phyloP scores from a whole-genome alignment of 139 green algal species.

The Haematococcus lacustris region DNA sequence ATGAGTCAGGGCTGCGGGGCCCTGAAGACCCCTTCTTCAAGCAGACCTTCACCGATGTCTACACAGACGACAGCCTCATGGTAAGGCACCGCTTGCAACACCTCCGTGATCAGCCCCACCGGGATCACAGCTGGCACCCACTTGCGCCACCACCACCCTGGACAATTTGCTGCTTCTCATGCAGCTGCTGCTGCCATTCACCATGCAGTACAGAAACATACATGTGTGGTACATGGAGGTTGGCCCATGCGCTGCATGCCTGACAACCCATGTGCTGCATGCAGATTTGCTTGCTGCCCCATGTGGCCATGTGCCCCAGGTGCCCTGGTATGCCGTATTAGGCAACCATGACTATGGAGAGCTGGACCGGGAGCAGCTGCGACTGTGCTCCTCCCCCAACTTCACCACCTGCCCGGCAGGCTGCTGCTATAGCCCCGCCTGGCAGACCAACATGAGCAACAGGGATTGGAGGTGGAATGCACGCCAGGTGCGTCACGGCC shows the following conservation, averaged over 20 bases:
- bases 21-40: constrained; percentile 34
- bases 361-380: neutral
- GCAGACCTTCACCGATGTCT: constrained; percentile 42
- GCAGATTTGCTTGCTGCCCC: too few species aligned
- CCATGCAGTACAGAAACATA: too few species aligned
- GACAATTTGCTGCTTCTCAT: too few species aligned
- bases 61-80: constrained; percentile 36
- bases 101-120: neutral
- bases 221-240: too few species aligned
- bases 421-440: constrained; percentile 39
- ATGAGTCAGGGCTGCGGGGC: too few species aligned
- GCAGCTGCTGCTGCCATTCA: too few species aligned
- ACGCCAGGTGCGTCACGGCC: neutral
- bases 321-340: constrained; percentile 60
- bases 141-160: too few species aligned
- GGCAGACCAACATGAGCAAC: constrained; percentile 14
- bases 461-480: neutral
- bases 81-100: constrained; percentile 11
- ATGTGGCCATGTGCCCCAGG: too few species aligned
- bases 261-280: too few species aligned
- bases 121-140: too few species aligned
- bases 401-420: constrained; percentile 13
- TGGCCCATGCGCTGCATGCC: too few species aligned
- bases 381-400: constrained; percentile 16
- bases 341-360: constrained; percentile 64